Evolutionary conservation across 768 basidiomycete species (phyloP).

Genomic region (Crepidotus variabilis): DNA sequence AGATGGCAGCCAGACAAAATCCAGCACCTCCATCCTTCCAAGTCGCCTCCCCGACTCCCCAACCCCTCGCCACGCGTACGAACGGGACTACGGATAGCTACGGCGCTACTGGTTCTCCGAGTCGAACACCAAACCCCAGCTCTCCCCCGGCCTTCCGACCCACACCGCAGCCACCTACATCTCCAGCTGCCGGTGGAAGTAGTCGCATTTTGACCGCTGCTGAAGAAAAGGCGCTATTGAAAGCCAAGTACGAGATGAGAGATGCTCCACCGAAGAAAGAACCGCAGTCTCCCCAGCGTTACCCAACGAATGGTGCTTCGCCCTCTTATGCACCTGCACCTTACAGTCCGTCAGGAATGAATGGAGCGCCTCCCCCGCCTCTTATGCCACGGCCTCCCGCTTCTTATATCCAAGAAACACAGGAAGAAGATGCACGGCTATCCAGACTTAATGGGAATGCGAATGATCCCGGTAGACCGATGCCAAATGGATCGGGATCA

Average conservation of each 20-base stretch:
- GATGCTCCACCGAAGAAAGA: conserved; percentile 25
- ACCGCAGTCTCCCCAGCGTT: conserved; percentile 11
- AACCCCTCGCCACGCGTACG: conserved; percentile 8
- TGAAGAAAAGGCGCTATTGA: conserved; percentile 74
- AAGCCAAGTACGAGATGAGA: conserved; percentile 59
- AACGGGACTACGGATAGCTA: conserved; percentile 19
- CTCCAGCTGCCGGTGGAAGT: conserved; percentile 17
- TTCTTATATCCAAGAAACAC: conserved; percentile 81
- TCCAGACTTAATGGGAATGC: conserved; percentile 28
- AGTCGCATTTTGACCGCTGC: conserved; percentile 54
- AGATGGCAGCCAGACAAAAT: conserved; percentile 15
- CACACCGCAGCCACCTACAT: conserved; percentile 30
- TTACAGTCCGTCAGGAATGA: conserved; percentile 16
- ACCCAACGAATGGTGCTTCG: conserved; percentile 15
- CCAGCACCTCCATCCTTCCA: conserved; percentile 11
- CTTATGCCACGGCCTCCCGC: conserved; percentile 72
- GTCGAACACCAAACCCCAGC: conserved; percentile 2
- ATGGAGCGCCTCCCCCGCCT: conserved; percentile 54
- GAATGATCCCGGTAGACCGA: not conserved
- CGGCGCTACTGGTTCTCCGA: conserved; percentile 11
- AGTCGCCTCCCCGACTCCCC: conserved; percentile 19
- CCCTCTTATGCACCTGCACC: conserved; percentile 11
- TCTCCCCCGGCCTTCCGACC: conserved; percentile 24
- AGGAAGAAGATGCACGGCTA: conserved; percentile 64
- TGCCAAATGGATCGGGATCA: not conserved